Conservation (phyloP, 2,329 filamentous ascomycete species). For the Nemania serpens region DNA sequence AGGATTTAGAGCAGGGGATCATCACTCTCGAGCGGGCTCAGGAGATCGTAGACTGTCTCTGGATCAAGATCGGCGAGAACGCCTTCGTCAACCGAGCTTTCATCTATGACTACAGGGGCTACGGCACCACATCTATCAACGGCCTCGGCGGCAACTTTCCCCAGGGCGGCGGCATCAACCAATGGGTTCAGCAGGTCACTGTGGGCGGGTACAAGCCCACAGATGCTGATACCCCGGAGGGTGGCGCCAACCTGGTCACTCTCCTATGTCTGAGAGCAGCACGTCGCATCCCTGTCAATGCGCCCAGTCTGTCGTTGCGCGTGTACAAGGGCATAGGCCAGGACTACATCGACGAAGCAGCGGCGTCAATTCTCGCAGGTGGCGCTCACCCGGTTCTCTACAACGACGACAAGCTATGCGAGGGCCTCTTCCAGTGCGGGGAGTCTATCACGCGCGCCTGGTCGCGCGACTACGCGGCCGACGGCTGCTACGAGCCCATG, state of each 20-base stretch:
- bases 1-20: background rate
- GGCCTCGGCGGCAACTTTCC: conserved; percentile 22
- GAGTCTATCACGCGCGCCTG: conserved; percentile 13
- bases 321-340: conserved; percentile 16
- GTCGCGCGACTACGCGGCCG: conserved; percentile 23
- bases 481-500: conserved; percentile 27
- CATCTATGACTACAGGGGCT: conserved; percentile 25
- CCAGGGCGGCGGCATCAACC: conserved; percentile 27
- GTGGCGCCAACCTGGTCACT: conserved; percentile 24
- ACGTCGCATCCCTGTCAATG: conserved; percentile 25
- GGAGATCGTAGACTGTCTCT: conserved; percentile 25
- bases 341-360: conserved; percentile 18
- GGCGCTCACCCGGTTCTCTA: conserved; percentile 22
- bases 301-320: conserved; percentile 22
- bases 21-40: conserved; percentile 15
- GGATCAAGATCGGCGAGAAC: conserved; percentile 26
- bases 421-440: conserved; percentile 17
- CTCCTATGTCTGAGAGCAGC: conserved; percentile 21
- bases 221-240: conserved; percentile 7
- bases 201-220: conserved; percentile 22
- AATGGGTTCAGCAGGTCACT: conserved; percentile 27
- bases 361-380: conserved; percentile 19
- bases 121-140: conserved; percentile 20
- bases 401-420: conserved; percentile 26
- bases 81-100: conserved; percentile 29